Conservation (phyloP, 1,139 yeast species). For the Sugiyamaella paludigena region DNA sequence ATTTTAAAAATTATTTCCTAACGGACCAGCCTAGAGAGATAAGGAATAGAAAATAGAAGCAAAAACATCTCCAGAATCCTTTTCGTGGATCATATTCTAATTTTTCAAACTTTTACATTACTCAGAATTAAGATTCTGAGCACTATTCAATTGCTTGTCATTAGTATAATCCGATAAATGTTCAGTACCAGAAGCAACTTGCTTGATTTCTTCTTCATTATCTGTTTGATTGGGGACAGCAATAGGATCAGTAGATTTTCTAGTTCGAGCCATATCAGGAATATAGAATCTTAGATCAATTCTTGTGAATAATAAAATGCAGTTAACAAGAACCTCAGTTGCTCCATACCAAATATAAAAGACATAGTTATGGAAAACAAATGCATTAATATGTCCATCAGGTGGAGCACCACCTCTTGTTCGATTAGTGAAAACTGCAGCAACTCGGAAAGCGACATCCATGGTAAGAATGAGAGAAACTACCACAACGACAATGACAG, state of each 20-base stretch:
- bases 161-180: slow-evolving; percentile 6
- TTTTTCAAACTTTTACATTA: background rate
- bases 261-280: slow-evolving; percentile 48
- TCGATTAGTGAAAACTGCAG: slow-evolving; percentile 48
- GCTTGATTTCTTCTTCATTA: slow-evolving; percentile 7
- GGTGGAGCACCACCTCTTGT: slow-evolving; percentile 30
- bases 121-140: slow-evolving; percentile 13
- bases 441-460: slow-evolving; percentile 57
- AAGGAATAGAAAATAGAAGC: slow-evolving; percentile 1
- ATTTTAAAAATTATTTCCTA: background rate
- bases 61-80: no score
- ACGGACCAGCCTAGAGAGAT: background rate
- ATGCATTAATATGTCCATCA: slow-evolving; percentile 35
- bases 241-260: slow-evolving; percentile 13
- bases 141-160: slow-evolving; percentile 11
- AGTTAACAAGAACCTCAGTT: slow-evolving; percentile 55
- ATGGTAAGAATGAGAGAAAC: slow-evolving; percentile 56
- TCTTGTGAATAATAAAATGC: slow-evolving; percentile 58
- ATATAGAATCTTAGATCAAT: slow-evolving; percentile 76
- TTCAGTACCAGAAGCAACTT: slow-evolving; percentile 10
- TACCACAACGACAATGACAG: slow-evolving; percentile 46
- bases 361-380: slow-evolving; percentile 53
- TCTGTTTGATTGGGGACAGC: background rate
- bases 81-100: no score
- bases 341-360: slow-evolving; percentile 70